Evolutionary conservation across 2,329 filamentous ascomycete species (phyloP).

Genomic region (Aspergillus bombycis): DNA sequence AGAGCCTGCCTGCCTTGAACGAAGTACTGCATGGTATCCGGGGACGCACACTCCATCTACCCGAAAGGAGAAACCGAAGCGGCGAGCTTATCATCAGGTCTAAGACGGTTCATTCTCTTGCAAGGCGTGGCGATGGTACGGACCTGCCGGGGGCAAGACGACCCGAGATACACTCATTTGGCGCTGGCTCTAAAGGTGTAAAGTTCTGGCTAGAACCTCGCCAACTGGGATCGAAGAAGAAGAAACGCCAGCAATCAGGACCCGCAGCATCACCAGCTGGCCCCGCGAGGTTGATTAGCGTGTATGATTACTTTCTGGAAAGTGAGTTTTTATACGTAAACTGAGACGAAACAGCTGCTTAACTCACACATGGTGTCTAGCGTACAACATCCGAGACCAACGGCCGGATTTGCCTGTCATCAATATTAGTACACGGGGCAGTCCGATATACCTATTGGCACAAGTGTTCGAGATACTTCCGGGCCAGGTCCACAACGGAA

Average conservation of each 20-base stretch:
- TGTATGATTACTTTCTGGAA: constrained; percentile 25
- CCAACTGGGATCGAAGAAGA: neutral
- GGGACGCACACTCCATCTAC: neutral
- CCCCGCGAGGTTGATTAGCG: constrained; percentile 18
- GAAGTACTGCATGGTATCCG: neutral
- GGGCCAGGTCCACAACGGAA: constrained; percentile 62
- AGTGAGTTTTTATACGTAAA: constrained; percentile 15
- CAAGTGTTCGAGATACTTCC: constrained; percentile 64
- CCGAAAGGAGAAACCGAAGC: neutral
- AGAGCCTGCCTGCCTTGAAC: neutral
- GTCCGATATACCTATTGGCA: constrained; percentile 66
- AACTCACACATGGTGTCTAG: constrained; percentile 24
- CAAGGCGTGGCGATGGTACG: constrained; percentile 2
- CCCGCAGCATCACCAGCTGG: neutral
- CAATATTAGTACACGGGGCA: constrained; percentile 61
- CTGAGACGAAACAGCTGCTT: no score
- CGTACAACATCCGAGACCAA: constrained; percentile 37
- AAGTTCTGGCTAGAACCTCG: constrained; percentile 1
- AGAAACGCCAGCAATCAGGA: neutral
- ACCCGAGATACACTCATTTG: neutral
- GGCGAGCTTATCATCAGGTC: constrained; percentile 3
- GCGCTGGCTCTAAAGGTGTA: constrained; percentile 8
- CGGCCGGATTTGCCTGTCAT: constrained; percentile 57
- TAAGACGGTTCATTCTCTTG: constrained; percentile 4
- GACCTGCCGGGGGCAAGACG: neutral